These are phyloP conservation scores for Trypanosoma melophagium DNA, from an alignment of 208 protist species.

Conservation along the genomic window DNA sequence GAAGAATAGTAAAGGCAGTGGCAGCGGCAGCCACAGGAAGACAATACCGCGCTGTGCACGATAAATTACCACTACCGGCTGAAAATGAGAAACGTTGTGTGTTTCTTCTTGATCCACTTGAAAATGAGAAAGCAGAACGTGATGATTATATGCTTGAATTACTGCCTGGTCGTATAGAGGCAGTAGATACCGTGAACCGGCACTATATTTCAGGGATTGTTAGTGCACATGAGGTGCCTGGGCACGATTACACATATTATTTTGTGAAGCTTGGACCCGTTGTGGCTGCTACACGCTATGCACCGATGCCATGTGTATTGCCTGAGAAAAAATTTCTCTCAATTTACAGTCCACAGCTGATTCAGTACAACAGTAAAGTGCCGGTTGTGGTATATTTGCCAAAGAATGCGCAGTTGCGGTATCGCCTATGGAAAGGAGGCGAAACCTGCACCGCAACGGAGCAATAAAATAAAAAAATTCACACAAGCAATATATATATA, in stretches of 20 bases:
- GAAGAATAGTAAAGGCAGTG: too few species aligned
- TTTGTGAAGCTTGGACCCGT: conserved; percentile 33
- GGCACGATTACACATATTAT: conserved; percentile 40
- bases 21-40: too few species aligned
- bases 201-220: conserved; percentile 27
- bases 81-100: conserved; percentile 44
- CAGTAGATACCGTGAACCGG: conserved; percentile 33
- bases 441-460: conserved; percentile 33
- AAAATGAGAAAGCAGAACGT: conserved; percentile 25
- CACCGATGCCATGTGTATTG: conserved; percentile 14
- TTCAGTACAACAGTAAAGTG: conserved; percentile 47
- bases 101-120: conserved; percentile 55
- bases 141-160: conserved; percentile 54
- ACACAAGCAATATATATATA: neutral
- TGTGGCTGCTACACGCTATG: conserved; percentile 5
- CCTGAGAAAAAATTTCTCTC: conserved; percentile 41
- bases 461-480: conserved; percentile 5
- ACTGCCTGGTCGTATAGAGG: conserved; percentile 42
- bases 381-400: conserved; percentile 74
- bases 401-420: conserved; percentile 53
- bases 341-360: conserved; percentile 32
- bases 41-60: conserved; percentile 31
- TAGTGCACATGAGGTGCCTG: conserved; percentile 24
- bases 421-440: conserved; percentile 53
- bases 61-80: conserved; percentile 37